Conservation (phyloP, 306 rosid species). For the Aeschynomene evenia region DNA sequence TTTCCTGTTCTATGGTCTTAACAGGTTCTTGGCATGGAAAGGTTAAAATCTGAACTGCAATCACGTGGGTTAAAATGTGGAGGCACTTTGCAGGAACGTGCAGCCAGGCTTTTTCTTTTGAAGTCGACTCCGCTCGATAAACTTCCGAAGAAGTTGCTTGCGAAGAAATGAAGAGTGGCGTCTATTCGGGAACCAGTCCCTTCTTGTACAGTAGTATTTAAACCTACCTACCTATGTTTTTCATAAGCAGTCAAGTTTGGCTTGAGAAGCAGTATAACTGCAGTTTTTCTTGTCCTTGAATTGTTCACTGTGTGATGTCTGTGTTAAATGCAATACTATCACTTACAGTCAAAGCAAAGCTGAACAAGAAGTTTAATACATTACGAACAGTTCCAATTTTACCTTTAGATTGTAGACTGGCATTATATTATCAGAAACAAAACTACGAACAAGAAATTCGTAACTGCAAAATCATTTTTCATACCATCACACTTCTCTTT, state of each 20-base stretch:
- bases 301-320: background rate
- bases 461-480: too few relatives aligned
- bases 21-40: conserved; percentile 84
- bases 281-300: conserved; percentile 17
- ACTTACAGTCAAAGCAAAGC: conserved; percentile 27
- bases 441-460: too few relatives aligned
- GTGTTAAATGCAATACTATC: conserved; percentile 15
- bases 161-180: conserved; percentile 55
- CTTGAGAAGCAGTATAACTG: conserved; percentile 1
- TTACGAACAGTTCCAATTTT: conserved; percentile 13
- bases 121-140: conserved; percentile 73
- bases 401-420: background rate
- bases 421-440: background rate
- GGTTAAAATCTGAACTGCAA: conserved; percentile 78
- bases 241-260: conserved; percentile 6
- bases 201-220: conserved; percentile 25
- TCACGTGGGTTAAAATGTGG: conserved; percentile 83
- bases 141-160: conserved; percentile 82
- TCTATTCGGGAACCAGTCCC: background rate
- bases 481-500: too few relatives aligned
- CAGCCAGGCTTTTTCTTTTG: conserved; percentile 84
- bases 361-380: background rate
- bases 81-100: conserved; percentile 87
- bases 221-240: background rate
- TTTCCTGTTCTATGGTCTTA: background rate